Base-by-base conservation (phyloP, 2,329 filamentous ascomycete species). In the Cladophialophora psammophila region DNA sequence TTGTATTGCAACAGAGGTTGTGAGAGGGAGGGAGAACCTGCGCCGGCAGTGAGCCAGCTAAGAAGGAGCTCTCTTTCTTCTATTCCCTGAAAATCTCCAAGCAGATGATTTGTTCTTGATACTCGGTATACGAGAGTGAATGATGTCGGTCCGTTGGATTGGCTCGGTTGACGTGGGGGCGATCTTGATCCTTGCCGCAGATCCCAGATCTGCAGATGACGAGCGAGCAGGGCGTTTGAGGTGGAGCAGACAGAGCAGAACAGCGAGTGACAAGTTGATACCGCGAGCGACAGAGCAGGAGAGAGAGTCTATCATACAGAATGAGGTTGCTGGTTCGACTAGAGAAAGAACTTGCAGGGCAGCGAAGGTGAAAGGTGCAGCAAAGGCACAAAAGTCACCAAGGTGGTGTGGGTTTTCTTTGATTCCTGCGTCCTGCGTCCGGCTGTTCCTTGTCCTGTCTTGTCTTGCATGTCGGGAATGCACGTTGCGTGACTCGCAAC, bases 181-280 rank as follows among this genome's bases (percentile, higher is more conserved):
- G 61, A 58, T 64, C 61, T 58, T 10, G 56, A 63, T 34, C 38
- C 60, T 38, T 48, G 50, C 36, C 35, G 36, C 60, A 55, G 60
- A 63, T 63, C 60, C 54, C 60, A 55, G 52, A 63, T 63, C 52
- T 50, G 57, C 35, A 32, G 60, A 48, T 56, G 59, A 61, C 59
- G 60, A 35, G 60, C 50, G 31, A 35, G 50, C 52, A 26, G 40
- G 40, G 26, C 34, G 15, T 31, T n/a, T 31, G 10, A 15, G 26
- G 26, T 26, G 26, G 26, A 26, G 26, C 26, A 35, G 60, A n/a
- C 36, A 52, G 38, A 56, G 60, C 50, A 58, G 55, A 58, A 42
- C 20, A 58, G 36, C 35, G 60, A 63, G 36, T 35, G 60, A 55
- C 50, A 26, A 20, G 45, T 50, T 50, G n/a, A 12, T 50, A 31